Percentiles rank a stretch among this genome's conserved stretches.
These are phyloP conservation scores for Cnidoscolus chayamansa DNA, from an alignment of 441 rosid genomes.

Conservation along the genomic window DNA sequence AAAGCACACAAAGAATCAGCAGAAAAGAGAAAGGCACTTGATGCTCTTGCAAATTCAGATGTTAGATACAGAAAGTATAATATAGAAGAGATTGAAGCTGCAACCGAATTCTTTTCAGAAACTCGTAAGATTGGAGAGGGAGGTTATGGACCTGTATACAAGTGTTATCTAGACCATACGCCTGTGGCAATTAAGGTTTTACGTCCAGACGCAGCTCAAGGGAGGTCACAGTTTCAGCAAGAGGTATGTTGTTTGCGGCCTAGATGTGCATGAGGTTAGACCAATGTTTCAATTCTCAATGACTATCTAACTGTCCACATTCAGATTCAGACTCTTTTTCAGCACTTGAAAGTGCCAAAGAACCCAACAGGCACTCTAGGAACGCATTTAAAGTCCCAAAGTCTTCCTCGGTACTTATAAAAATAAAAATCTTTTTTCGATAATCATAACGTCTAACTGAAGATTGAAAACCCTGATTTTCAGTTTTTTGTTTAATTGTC, in stretches of 20 bases:
- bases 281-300: too few relatives aligned
- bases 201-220: constrained; percentile 86
- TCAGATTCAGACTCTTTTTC: too few relatives aligned
- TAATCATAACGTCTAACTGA: too few relatives aligned
- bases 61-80: constrained; percentile 71
- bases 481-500: too few relatives aligned
- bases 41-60: constrained; percentile 50
- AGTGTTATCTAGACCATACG: constrained; percentile 68
- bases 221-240: constrained; percentile 85
- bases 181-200: constrained; percentile 79
- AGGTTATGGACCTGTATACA: constrained; percentile 90
- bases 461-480: too few relatives aligned
- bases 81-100: constrained; percentile 81
- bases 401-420: too few relatives aligned
- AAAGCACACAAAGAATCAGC: constrained; percentile 68
- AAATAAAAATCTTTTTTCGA: too few relatives aligned
- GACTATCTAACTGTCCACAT: too few relatives aligned
- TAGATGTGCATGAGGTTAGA: too few relatives aligned
- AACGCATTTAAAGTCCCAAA: too few relatives aligned
- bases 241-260: constrained; percentile 46
- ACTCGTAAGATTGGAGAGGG: constrained; percentile 86
- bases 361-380: too few relatives aligned
- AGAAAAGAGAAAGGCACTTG: constrained; percentile 66
- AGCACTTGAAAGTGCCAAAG: too few relatives aligned
- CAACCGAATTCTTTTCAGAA: constrained; percentile 62